phyloP scores from a whole-genome alignment of 1,284 basidiomycete genomes.

The Athelia sp. region DNA sequence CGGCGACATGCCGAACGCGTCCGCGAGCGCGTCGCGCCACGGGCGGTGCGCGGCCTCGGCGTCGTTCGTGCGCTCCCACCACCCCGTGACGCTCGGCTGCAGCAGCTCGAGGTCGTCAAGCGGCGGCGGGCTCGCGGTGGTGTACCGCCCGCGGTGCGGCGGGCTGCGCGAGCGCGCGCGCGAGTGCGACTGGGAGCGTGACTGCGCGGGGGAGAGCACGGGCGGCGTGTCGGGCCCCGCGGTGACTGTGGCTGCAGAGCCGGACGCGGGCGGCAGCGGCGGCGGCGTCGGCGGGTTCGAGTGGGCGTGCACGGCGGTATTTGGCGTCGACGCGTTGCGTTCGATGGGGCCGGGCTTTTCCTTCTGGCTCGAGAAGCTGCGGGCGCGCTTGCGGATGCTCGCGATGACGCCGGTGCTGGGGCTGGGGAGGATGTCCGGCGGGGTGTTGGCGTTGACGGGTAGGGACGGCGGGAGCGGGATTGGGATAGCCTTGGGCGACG shows the following conservation, averaged over 20 bases:
- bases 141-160: no score
- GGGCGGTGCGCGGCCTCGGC: constrained; percentile 13
- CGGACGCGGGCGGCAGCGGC: no score
- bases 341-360: not conserved
- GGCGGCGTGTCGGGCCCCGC: no score
- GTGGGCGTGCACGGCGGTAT: not conserved
- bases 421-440: not conserved
- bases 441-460: not conserved
- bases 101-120: no score
- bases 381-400: not conserved
- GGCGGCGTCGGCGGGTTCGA: no score
- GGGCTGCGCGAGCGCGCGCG: no score
- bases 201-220: no score
- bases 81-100: constrained; percentile 6
- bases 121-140: no score
- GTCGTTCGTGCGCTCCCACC: constrained; percentile 17
- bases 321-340: not conserved
- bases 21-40: constrained; percentile 23
- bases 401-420: not conserved
- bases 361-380: not conserved
- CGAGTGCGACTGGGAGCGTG: no score
- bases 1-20: not conserved
- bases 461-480: not conserved
- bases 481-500: not conserved
- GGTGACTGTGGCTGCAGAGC: no score